A percentile compares a stretch with the other conserved stretches of the same genome.
phyloP scores from a whole-genome alignment of 2,329 filamentous ascomycete species.

The Dryadomyces quercivorus region DNA sequence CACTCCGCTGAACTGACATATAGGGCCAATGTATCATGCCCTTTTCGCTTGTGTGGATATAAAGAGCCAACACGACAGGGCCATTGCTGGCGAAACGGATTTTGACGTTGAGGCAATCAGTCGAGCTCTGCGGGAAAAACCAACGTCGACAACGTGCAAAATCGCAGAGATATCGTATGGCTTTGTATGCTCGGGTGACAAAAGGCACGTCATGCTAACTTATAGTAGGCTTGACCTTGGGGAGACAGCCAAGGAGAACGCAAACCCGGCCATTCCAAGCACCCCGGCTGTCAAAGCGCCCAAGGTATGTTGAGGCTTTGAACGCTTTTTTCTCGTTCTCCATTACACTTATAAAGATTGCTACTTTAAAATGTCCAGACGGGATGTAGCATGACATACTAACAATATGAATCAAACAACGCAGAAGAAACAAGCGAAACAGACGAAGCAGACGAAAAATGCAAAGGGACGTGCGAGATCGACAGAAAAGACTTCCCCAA shows the following conservation, averaged over 20 bases:
- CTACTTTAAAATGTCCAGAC: too few relatives aligned
- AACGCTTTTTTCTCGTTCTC: too few relatives aligned
- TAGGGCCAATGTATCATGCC: not conserved
- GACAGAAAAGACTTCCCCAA: not conserved
- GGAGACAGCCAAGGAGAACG: not conserved
- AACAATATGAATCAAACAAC: too few relatives aligned
- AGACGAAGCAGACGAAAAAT: too few relatives aligned
- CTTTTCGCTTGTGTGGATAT: not conserved
- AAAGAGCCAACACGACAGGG: not conserved
- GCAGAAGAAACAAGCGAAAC: too few relatives aligned
- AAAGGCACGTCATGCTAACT: not conserved
- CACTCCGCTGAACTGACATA: not conserved
- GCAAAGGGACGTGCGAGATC: not conserved
- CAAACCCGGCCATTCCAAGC: too few relatives aligned
- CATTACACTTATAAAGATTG: too few relatives aligned
- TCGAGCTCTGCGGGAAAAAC: not conserved
- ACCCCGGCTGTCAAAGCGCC: too few relatives aligned
- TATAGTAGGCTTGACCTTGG: not conserved
- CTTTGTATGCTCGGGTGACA: not conserved
- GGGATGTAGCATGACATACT: too few relatives aligned
- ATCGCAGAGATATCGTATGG: not conserved
- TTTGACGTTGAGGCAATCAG: not conserved
- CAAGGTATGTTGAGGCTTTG: too few relatives aligned
- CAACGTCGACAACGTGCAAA: too few relatives aligned
- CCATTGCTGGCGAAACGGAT: not conserved